Evolutionary conservation across 768 basidiomycete genomes (phyloP), one percentile per base, ranked within the genome.

Genomic region (Cubamyces lactineus): DNA sequence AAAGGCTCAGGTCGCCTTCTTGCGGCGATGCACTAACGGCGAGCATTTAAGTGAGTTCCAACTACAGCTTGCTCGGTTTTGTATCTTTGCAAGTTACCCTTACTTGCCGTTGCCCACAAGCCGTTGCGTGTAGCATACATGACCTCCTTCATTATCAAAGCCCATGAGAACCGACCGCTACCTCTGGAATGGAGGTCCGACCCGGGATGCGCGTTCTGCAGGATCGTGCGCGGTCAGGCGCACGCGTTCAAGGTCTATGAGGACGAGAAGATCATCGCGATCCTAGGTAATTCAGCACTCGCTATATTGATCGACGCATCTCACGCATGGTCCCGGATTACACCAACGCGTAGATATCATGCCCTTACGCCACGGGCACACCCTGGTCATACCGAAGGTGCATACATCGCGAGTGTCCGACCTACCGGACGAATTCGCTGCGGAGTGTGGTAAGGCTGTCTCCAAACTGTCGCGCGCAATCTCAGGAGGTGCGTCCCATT

Each of bases 61-160:
- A 34, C 5, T 34, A 34, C 5, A 34, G 34, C 34, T 34, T 11
- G 34, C 9, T 34, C 34, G 9, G 9, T 4, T 34, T 34, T 34
- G 34, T 9, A 1, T 34, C 9, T 34, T 5, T 43, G 42, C 42
- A 21, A 17, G 42, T 43, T 43, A 6, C 17, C 19, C 42, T 43
- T 9, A 43, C 17, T 23, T 9, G 13, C 9, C 34, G 9, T 45
- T 26, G 7, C 23, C 9, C 34, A 34, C 34, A 34, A 6, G 34
- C 9, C 34, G 6, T 34, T 34, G 1, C 34, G 34, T 34, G 34
- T 34, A 34, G 34, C 34, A 34, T 34, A 34, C 34, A 89, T 90
- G 88, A 90, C 88, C 59, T 88, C 87, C 38, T 89, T 87, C 76
- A 84, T 91, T 19, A 89, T 91, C 70, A 78, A 86, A 58, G 78